Evolutionary conservation across 805 yeast genomes (phyloP).

Genomic region (Yarrowia sp.): DNA sequence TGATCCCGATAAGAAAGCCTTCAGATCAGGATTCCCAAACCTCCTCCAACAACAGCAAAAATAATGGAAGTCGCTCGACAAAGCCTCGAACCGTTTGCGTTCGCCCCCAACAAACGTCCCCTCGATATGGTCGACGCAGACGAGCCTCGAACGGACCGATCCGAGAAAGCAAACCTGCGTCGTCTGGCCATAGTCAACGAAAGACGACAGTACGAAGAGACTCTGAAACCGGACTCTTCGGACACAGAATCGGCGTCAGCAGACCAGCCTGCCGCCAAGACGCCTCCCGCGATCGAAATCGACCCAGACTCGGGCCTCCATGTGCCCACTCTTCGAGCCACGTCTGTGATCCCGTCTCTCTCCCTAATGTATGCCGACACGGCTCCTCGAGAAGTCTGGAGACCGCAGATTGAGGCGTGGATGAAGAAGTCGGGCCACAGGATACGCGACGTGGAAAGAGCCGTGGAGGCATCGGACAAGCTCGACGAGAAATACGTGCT

Average conservation of each 20-base stretch:
- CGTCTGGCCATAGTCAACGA: conserved; percentile 17
- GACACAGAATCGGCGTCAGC: neutral
- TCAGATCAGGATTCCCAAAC: neutral
- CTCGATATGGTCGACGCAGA: conserved; percentile 5
- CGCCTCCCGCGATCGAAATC: neutral
- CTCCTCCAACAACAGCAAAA: neutral
- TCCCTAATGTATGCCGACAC: conserved; percentile 41
- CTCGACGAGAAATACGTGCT: conserved; percentile 10
- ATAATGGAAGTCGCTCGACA: conserved; percentile 19
- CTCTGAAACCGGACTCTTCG: neutral
- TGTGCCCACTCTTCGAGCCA: conserved; percentile 26
- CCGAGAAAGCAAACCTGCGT: conserved; percentile 14
- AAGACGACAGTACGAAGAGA: conserved; percentile 11
- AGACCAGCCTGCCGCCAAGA: neutral
- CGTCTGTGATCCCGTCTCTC: conserved; percentile 28
- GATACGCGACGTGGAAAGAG: conserved; percentile 24
- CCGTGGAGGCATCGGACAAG: conserved; percentile 19
- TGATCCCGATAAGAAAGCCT: neutral
- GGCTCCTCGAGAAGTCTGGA: conserved; percentile 40
- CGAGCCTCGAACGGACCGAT: conserved; percentile 3
- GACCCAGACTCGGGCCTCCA: conserved; percentile 1
- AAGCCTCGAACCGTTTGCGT: neutral
- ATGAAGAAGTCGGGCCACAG: conserved; percentile 36
- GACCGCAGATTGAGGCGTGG: conserved; percentile 41
- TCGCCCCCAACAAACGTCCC: neutral